Evolutionary conservation across 257 asterid species (phyloP), one percentile per base, ranked within the genome.

Genomic region (Solanum peruvianum): DNA sequence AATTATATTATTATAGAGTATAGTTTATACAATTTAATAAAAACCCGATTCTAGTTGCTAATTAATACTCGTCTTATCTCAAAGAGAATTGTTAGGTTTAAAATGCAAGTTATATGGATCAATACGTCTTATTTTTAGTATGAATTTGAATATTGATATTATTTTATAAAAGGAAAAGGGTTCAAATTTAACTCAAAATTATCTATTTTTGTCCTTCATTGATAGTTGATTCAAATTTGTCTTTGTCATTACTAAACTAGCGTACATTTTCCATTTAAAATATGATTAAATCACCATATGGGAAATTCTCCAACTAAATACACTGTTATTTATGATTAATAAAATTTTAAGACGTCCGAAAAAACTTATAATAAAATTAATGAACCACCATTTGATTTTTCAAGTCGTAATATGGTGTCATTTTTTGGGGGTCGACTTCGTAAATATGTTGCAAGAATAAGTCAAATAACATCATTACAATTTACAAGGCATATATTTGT

Each of bases 21-120:
- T 62, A 62, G 6, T 1, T 0, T 5, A 0, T 4, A n/a, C 1
- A 11, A 0, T 62, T 62, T 62, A 23, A 62, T n/a, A 2, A 10
- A 62, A 62, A 8, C 11, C 3, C 1, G 13, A 60, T 62, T 62
- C 8, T 62, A 62, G 6, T 62, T 62, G 27, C 70, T 23, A n/a
- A 60, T 60, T 56, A 56, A 18, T 56, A 56, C 64, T 56, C n/a
- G 11, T 56, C n/a, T 52, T 52, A 52, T 18, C n/a, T 56, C 64
- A 56, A 56, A 18, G n/a, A 56, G 1, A 56, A 56, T 18, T 18
- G 23, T 18, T 56, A 56, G 64, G 64, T 18, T 56, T 56, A 56
- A 56, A 18, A 56, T 18, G 11, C 64, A 56, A 56, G 64, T 56
- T 56, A 18, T 18, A 56, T 56, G n/a, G 11, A 56, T 56, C 11